These are phyloP conservation scores for Backusella psychrophila DNA, from an alignment of 192 early-diverging fungal genomes.

Conservation along the genomic window DNA sequence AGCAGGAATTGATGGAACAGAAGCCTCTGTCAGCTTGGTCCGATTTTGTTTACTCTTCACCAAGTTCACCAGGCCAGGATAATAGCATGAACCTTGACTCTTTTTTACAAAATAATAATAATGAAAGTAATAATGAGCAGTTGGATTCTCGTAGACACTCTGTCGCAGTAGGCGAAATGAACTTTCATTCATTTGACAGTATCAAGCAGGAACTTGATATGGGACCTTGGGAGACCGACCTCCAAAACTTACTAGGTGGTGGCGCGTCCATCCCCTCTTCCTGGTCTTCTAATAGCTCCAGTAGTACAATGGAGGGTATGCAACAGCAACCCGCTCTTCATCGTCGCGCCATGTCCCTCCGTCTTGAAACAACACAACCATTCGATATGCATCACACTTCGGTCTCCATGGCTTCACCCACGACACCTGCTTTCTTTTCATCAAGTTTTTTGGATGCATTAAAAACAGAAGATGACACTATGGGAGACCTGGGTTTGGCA, in stretches of 20 bases:
- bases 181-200: slow-evolving; percentile 3
- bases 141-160: slow-evolving; percentile 24
- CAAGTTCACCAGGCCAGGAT: slow-evolving; percentile 15
- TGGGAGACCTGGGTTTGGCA: background rate
- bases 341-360: slow-evolving; percentile 4
- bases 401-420: slow-evolving; percentile 25
- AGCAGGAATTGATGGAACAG: slow-evolving; percentile 8
- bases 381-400: background rate
- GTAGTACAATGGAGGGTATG: background rate
- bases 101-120: background rate
- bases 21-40: slow-evolving; percentile 14
- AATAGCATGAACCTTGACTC: slow-evolving; percentile 6
- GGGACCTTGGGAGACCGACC: background rate
- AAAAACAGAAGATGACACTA: slow-evolving; percentile 36
- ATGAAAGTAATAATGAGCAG: background rate
- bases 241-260: background rate
- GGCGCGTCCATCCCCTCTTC: slow-evolving; percentile 8
- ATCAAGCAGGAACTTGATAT: slow-evolving; percentile 1
- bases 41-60: slow-evolving; percentile 17
- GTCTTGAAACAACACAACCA: background rate
- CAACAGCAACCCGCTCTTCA: background rate
- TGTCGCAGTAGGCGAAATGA: slow-evolving; percentile 24
- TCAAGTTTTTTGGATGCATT: slow-evolving; percentile 67
- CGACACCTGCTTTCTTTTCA: slow-evolving; percentile 69
- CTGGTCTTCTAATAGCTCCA: slow-evolving; percentile 4